A percentile compares a stretch with the other conserved stretches of the same genome.
Conservation (phyloP, 2,329 filamentous ascomycete species). For the Talaromyces sp. region DNA sequence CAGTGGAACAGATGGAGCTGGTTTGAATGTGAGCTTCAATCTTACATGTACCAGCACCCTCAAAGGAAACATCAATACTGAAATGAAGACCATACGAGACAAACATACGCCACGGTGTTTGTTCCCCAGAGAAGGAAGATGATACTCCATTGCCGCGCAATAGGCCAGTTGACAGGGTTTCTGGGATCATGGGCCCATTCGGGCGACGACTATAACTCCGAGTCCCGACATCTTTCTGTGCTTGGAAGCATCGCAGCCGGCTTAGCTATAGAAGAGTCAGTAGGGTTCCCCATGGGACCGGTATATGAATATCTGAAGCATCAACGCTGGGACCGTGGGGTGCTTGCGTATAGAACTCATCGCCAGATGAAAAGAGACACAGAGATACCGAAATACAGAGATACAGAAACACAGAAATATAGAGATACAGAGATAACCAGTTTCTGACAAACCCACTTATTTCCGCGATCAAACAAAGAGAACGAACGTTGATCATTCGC, state of each 20-base stretch:
- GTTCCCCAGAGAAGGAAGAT: not conserved
- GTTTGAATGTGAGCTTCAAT: not conserved
- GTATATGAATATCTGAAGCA: too few relatives aligned
- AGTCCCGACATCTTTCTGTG: not conserved
- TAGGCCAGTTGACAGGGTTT: constrained; percentile 2
- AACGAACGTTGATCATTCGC: too few relatives aligned
- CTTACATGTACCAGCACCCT: not conserved
- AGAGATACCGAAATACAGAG: too few relatives aligned
- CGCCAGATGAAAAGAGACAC: too few relatives aligned
- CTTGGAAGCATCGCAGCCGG: not conserved
- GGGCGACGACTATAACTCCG: not conserved
- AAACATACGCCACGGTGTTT: constrained; percentile 2
- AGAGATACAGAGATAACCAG: too few relatives aligned
- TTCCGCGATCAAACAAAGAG: too few relatives aligned
- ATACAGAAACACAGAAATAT: too few relatives aligned
- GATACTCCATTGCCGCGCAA: not conserved
- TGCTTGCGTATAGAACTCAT: too few relatives aligned
- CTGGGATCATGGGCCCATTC: not conserved
- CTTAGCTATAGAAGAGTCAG: not conserved
- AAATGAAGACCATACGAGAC: not conserved
- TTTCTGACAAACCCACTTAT: too few relatives aligned
- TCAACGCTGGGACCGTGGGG: too few relatives aligned
- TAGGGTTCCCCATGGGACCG: too few relatives aligned
- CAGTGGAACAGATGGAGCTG: not conserved
- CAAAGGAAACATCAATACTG: too few relatives aligned